Base-by-base conservation (phyloP, 1,139 yeast species). In the Scheffersomyces lignicola region DNA sequence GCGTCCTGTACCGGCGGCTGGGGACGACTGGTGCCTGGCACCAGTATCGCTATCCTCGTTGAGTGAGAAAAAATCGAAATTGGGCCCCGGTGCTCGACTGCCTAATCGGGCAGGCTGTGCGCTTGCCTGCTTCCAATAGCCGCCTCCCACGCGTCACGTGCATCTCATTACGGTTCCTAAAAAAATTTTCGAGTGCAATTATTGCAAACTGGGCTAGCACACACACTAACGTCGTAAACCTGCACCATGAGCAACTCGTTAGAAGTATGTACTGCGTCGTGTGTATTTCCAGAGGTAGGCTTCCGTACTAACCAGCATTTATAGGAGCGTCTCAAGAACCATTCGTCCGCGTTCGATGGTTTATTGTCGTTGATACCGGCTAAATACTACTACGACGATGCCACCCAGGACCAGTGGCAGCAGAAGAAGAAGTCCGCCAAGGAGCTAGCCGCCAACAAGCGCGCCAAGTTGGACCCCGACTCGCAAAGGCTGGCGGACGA, bases 311-410 rank as follows among this genome's bases (percentile, higher is more conserved):
- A 58, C 59, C 46, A 55, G 41, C 44, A 52, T 28, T 40, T 56
- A 24, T 59, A 86, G 79, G 95, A 87, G 54, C 80, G 96, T 49
- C 74, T 89, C 47, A 80, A 82, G 59, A 79, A 83, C 34, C 95
- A 88, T 54, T 84, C 96, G 13, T 73, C 82, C 39, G 94, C 97
- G 6, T 90, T 92, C 58, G 90, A 87, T 56, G 96, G 97, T 28
- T 69, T 92, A 38, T 68, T 92, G 42, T 87, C 97, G 15, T 69
- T 92, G 56, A 89, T 92, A 40, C 97, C 98, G 7, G 95, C 97
- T 7, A 88, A 89, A 54, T 88, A 84, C 53, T 90, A 90, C 57
- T 88, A 87, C 55, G 86, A 80, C 53, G 85, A 78, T 45, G 87
- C 84, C 29, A 83, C 81, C 32, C 81, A 83, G 52, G 83, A 83